phyloP scores from a whole-genome alignment of 2,329 filamentous ascomycete genomes.

The Colletotrichum chlorophyti region DNA sequence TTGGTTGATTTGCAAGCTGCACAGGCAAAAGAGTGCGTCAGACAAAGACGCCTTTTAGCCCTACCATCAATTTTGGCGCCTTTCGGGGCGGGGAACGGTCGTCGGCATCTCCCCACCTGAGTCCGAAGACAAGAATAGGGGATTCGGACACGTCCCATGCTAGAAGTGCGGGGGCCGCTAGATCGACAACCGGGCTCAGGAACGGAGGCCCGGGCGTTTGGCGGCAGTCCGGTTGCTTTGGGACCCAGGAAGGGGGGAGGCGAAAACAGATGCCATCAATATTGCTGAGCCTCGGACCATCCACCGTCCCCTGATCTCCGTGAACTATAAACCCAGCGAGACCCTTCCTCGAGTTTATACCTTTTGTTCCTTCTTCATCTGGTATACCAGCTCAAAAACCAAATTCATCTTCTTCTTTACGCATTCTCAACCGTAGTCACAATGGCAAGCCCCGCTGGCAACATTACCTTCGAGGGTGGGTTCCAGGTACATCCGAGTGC shows the following conservation, averaged over 20 bases:
- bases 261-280: too few relatives aligned
- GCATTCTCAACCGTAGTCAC: background rate
- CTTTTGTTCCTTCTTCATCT: background rate
- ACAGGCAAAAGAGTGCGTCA: too few relatives aligned
- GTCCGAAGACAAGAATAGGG: background rate
- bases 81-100: background rate
- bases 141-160: background rate
- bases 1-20: too few relatives aligned
- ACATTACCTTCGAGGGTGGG: slow-evolving; percentile 46
- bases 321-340: background rate
- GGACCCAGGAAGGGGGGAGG: background rate
- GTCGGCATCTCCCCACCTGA: slow-evolving; percentile 13
- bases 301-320: background rate
- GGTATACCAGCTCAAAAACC: background rate
- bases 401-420: too few relatives aligned
- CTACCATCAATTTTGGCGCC: too few relatives aligned
- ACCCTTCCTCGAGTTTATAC: background rate
- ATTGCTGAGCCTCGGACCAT: background rate
- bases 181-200: slow-evolving; percentile 22
- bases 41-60: too few relatives aligned
- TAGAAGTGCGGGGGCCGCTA: background rate
- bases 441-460: slow-evolving; percentile 24
- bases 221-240: slow-evolving; percentile 24
- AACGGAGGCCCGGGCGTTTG: slow-evolving; percentile 6
- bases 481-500: slow-evolving; percentile 58